Percentiles rank a stretch among this genome's conserved stretches.
Evolutionary conservation across 345 rosid genomes (phyloP).

Genomic region (Lumnitzera littorea): DNA sequence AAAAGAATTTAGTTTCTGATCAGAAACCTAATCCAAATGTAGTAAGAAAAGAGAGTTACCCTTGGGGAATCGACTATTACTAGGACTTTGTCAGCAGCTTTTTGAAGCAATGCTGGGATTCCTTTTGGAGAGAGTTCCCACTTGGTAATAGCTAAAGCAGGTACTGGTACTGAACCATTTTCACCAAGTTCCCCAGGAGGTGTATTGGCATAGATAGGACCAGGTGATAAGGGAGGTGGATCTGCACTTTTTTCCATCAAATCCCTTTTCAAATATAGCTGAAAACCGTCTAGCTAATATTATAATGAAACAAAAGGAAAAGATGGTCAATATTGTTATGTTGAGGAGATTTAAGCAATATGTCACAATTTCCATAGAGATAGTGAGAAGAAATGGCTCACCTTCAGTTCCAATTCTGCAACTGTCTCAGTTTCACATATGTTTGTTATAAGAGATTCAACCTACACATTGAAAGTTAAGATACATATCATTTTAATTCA

Average conservation of each 20-base stretch:
- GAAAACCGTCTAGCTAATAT: background rate
- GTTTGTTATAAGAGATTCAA: slow-evolving; percentile 6
- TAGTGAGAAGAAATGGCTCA: background rate
- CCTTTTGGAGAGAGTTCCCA: background rate
- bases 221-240: background rate
- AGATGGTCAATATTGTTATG: background rate
- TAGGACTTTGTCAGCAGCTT: slow-evolving; percentile 2
- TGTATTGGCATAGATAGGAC: no score
- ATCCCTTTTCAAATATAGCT: slow-evolving; percentile 1
- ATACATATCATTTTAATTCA: background rate
- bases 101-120: background rate
- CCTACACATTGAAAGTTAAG: background rate
- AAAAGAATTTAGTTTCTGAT: no score
- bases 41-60: background rate
- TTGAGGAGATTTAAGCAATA: no score
- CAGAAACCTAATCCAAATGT: no score
- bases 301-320: background rate
- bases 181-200: background rate
- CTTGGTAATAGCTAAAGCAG: background rate
- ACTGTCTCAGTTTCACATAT: background rate
- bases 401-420: slow-evolving; percentile 4
- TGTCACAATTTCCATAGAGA: background rate
- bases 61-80: background rate
- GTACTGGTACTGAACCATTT: background rate
- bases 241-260: background rate